Conservation (phyloP, 2,329 filamentous ascomycete species). For the Fonsecaea nubica region DNA sequence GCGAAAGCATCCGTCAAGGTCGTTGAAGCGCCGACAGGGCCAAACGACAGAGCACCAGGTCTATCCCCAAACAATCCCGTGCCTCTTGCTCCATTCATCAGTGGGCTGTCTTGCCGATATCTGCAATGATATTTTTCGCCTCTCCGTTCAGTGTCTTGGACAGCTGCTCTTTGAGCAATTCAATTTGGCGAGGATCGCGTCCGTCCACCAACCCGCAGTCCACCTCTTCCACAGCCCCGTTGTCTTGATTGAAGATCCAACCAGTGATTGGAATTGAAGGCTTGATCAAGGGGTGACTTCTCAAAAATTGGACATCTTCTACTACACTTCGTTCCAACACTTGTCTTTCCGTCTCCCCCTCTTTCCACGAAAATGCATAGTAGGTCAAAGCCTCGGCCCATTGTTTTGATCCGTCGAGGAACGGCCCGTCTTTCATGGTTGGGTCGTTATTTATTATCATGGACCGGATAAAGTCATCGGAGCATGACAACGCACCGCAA, state of each 20-base stretch:
- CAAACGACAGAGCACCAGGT: neutral
- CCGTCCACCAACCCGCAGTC: constrained; percentile 19
- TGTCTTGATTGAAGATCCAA: constrained; percentile 19
- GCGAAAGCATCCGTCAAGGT: neutral
- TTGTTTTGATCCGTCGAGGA: constrained; percentile 4
- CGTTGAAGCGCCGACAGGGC: neutral
- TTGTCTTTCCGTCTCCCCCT: constrained; percentile 14
- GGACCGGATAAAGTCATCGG: constrained; percentile 15
- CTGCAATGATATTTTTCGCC: neutral
- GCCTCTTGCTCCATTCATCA: neutral
- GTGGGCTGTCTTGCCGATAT: neutral
- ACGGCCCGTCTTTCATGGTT: constrained; percentile 12
- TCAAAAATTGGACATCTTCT: constrained; percentile 22
- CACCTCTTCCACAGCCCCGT: constrained; percentile 20
- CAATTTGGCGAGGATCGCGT: constrained; percentile 13
- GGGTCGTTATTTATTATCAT: constrained; percentile 23
- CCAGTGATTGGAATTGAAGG: constrained; percentile 21
- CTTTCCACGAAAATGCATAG: constrained; percentile 10
- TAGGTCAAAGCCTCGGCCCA: constrained; percentile 18
- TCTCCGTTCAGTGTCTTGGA: constrained; percentile 8
- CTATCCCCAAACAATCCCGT: neutral
- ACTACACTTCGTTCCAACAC: constrained; percentile 21
- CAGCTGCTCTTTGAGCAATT: constrained; percentile 15
- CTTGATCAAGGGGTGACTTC: constrained; percentile 20
- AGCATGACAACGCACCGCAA: constrained; percentile 14